phyloP scores from a whole-genome alignment of 73 alveolate species.

The Stentor roeselii region DNA sequence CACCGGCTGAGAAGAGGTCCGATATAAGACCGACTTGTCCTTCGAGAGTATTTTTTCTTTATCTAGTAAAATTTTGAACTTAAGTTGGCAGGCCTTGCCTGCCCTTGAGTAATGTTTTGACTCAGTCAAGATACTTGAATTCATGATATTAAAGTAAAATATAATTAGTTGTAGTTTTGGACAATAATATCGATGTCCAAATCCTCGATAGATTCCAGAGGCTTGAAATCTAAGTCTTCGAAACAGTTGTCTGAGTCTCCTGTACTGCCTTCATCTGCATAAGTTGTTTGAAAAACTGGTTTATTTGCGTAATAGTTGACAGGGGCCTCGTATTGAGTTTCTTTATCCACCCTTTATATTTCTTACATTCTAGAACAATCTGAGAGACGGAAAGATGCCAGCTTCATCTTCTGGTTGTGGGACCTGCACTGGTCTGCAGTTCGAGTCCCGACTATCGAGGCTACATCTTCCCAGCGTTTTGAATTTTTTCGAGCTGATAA shows the following conservation, averaged over 20 bases:
- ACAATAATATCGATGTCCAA: too few species aligned
- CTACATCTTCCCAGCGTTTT: not conserved
- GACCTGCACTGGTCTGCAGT: slow-evolving; percentile 4
- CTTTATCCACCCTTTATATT: too few species aligned
- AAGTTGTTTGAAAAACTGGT: too few species aligned
- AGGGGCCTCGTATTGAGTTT: too few species aligned
- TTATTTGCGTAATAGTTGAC: too few species aligned
- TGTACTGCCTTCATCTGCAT: too few species aligned
- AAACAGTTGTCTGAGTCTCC: too few species aligned
- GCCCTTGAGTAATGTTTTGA: slow-evolving; percentile 17
- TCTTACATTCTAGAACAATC: too few species aligned
- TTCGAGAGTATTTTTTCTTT: not conserved
- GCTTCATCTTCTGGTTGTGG: slow-evolving; percentile 21
- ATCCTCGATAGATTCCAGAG: too few species aligned
- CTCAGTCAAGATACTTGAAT: not conserved
- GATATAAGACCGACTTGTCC: not conserved
- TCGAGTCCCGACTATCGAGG: not conserved
- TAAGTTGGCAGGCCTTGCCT: not conserved
- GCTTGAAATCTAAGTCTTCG: too few species aligned
- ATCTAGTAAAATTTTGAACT: not conserved
- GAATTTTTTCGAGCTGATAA: not conserved
- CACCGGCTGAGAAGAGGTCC: not conserved
- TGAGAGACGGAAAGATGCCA: too few species aligned
- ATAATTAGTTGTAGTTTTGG: not conserved
- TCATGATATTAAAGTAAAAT: not conserved